Base-by-base conservation (phyloP, 192 early-diverging fungal species). In the Podila clonocystis region DNA sequence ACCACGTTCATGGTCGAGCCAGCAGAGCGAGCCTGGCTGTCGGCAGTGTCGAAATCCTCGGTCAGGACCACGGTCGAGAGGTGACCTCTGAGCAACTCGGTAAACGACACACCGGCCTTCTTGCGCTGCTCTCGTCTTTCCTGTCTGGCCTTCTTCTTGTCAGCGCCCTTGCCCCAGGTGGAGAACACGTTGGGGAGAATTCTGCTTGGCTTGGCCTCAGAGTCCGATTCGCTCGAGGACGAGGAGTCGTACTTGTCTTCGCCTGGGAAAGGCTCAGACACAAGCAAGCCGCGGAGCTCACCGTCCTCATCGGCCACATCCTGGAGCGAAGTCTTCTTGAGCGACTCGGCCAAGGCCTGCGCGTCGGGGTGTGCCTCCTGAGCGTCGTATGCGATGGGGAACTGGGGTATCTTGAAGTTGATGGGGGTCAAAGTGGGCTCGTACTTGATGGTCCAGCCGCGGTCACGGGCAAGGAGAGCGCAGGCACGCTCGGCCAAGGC, bases 41-140 rank as follows among this genome's bases (percentile, higher is more conserved):
- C 73, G 34, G 85, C 85, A 41, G 70, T 65, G 5, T 61, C 65
- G 72, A 77, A 86, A 58, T 76, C 83, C 31, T 83, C 66, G 5
- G 68, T 75, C 68, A 75, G 36, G 31, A 84, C 64, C 24, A 74
- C 85, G 26, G 85, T 86, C 29, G 85, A 86, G 30, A 86, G 78
- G 50, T 84, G 83, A 26, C 85, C 85, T 63, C 65, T 82, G 70
- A 86, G 62, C 29, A 82, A 38, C 80, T 86, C 85, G 29, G 85
- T 82, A 55, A 86, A 86, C 3, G 45, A 71, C 20, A 82, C 38
- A 4, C 63, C 70, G 17, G 55, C 68, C 62, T 72, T 69, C 74
- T 60, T 75, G 6, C 62, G 55, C 12, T 26, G 28, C 45, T 78
- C 75, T 0, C 55, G 26, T 34, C 60, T 52, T 30, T 78, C 75